Base-by-base conservation (phyloP, 768 basidiomycete genomes). In the Cystoderma amianthinum region DNA sequence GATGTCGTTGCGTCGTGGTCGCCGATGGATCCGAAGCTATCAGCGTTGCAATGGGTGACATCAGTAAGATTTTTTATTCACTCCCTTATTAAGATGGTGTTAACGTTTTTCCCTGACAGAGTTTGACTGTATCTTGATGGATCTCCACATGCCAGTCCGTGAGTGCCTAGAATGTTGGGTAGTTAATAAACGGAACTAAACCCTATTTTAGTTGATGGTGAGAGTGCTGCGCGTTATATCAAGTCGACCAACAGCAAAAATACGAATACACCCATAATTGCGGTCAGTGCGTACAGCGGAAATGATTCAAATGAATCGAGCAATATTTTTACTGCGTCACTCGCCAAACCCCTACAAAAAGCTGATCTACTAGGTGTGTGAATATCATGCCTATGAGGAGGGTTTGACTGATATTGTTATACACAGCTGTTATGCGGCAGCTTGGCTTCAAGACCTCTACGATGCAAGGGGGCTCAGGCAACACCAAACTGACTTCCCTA, bases 241-340 rank as follows among this genome's bases (percentile, higher is more conserved):
- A 92, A 92, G 68, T 92, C 84, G 51, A 97, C 94, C 13, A 91
- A 89, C 59, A 92, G 90, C 70, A 94, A 85, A 68, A 98, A 98
- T 54, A 81, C 85, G 38, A 82, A 76, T 51, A 94, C 92, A 9
- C 95, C 95, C 0, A 97, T 94, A 39, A 80, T 95, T 45, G 86
- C 90, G 40, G 82, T 95, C 38, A 94, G 88, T 56, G 90, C 89
- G 22, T 92, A 92, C 58, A 83, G 87, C 48, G 78, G 80, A 7
- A 68, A 67, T 13, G 86, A 90, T 45, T 67, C 74, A 22, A 72
- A 64, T 45, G 81, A 82, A 42, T 71, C 67, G 34, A 79, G 72
- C 59, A 79, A 78, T 45, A 61, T 90, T 37, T 92, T 92, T 55
- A 72, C 85, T 10, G 87, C 85, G 1, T 85, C 85, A 30, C 71